phyloP scores from a whole-genome alignment of 192 early-diverging fungal species.

The Entrophospora sp. region DNA sequence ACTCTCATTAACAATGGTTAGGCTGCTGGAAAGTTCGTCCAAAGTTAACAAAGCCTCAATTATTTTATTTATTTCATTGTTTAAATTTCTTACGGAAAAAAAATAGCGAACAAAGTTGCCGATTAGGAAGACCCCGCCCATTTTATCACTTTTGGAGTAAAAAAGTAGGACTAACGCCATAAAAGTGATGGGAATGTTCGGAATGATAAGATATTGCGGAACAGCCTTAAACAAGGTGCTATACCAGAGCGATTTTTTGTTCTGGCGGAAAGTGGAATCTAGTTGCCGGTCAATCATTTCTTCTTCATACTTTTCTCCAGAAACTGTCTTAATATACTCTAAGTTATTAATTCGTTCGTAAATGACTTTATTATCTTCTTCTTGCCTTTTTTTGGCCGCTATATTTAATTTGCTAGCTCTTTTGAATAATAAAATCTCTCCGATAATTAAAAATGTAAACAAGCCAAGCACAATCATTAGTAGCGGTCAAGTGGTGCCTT shows the following conservation, averaged over 20 bases:
- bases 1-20: background rate
- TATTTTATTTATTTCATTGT: background rate
- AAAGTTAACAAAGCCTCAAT: background rate
- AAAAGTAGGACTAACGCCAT: background rate
- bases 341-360: slow-evolving; percentile 17
- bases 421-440: background rate
- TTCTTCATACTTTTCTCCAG: slow-evolving; percentile 5
- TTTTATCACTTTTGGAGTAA: background rate
- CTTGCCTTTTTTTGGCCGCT: slow-evolving; percentile 9
- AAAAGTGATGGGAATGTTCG: slow-evolving; percentile 4
- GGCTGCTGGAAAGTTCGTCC: background rate
- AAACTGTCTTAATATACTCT: slow-evolving; percentile 4
- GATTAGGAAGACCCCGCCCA: background rate
- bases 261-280: background rate
- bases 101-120: background rate
- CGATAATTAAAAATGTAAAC: background rate
- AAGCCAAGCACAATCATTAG: background rate
- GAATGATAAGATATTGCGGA: background rate
- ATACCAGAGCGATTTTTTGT: slow-evolving; percentile 9
- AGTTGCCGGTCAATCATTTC: background rate
- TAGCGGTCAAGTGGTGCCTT: background rate
- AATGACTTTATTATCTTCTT: slow-evolving; percentile 13
- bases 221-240: background rate
- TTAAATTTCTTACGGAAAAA: slow-evolving; percentile 2
- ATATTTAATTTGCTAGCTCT: slow-evolving; percentile 1